Evolutionary conservation across 495 filamentous ascomycete species (phyloP), one percentile per base, ranked within the genome.

Genomic region (Penicillium robsamsonii): DNA sequence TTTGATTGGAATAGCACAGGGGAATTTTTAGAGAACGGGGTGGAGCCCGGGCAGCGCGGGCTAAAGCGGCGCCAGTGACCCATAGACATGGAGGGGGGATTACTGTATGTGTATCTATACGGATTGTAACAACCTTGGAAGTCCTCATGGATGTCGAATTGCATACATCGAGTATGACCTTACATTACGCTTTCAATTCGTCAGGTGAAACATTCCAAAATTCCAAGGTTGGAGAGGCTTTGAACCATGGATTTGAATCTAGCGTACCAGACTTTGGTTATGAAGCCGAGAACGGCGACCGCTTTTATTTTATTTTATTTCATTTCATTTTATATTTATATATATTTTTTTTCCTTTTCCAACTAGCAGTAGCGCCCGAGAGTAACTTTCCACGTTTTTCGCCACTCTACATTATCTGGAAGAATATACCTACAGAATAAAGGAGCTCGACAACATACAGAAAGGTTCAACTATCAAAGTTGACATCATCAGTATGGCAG

Each of bases 11-110:
- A 59, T 38, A 29, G 8, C n/a, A 10, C 10, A 49, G 10, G n/a
- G 18, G 9, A 59, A 51, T 52, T 67, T 64, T 57, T 53, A 59
- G 51, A 53, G 45, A 59, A 61, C 58, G 61, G 48, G 49, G 55
- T 60, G 62, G 65, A 66, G 48, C 55, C 55, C 52, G 60, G 59
- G 59, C 58, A 64, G 55, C 43, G 56, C 64, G 61, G 64, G 64
- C 64, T 67, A 64, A 61, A 62, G 64, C 61, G 59, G 59, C 70
- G 72, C 65, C 69, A 66, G 58, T 60, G 71, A 71, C 71, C 71
- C 71, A 68, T 74, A 63, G 69, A 67, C 65, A 69, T 72, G 70
- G 73, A 72, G 58, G 67, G 69, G 65, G 69, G 60, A 61, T 46
- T 45, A 54, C 52, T 25, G 42, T 54, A 53, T 30, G 24, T 20